Conservation (phyloP, 1,139 yeast genomes). For the Debaryomyces sp. region DNA sequence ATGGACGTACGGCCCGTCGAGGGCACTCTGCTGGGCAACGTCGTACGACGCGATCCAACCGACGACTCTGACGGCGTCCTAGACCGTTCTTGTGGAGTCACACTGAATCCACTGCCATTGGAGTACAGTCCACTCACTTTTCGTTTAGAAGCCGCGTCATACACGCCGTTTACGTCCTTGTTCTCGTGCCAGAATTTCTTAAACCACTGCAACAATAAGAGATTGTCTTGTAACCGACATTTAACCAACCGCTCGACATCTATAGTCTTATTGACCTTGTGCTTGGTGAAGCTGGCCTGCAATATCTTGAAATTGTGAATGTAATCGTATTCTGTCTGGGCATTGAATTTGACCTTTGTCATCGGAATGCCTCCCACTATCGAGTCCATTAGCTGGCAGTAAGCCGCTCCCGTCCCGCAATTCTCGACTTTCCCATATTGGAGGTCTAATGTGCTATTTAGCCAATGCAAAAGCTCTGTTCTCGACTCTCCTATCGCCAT, state of each 20-base stretch:
- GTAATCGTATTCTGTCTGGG: slow-evolving; percentile 71
- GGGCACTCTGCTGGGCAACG: slow-evolving; percentile 13
- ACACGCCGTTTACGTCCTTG: slow-evolving; percentile 59
- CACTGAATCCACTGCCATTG: slow-evolving; percentile 8
- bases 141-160: slow-evolving; percentile 61
- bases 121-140: slow-evolving; percentile 9
- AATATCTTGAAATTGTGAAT: slow-evolving; percentile 81
- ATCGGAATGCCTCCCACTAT: slow-evolving; percentile 82
- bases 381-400: slow-evolving; percentile 88
- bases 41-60: slow-evolving; percentile 12
- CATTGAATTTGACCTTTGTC: slow-evolving; percentile 70
- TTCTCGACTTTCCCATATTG: slow-evolving; percentile 82
- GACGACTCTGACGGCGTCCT: slow-evolving; percentile 14
- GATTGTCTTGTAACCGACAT: slow-evolving; percentile 90
- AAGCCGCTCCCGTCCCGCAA: slow-evolving; percentile 95
- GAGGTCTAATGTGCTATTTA: slow-evolving; percentile 68
- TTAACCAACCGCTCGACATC: slow-evolving; percentile 82
- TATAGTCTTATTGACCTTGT: slow-evolving; percentile 70
- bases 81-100: slow-evolving; percentile 10
- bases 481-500: slow-evolving; percentile 67
- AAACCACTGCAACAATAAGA: slow-evolving; percentile 93
- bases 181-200: slow-evolving; percentile 80
- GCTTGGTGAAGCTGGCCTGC: slow-evolving; percentile 74
- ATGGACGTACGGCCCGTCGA: slow-evolving; percentile 13
- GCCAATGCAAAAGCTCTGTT: slow-evolving; percentile 83